Evolutionary conservation across 352 stramenopile genomes (phyloP), one percentile per base, ranked within the genome.

Genomic region (Phytophthora multivora): DNA sequence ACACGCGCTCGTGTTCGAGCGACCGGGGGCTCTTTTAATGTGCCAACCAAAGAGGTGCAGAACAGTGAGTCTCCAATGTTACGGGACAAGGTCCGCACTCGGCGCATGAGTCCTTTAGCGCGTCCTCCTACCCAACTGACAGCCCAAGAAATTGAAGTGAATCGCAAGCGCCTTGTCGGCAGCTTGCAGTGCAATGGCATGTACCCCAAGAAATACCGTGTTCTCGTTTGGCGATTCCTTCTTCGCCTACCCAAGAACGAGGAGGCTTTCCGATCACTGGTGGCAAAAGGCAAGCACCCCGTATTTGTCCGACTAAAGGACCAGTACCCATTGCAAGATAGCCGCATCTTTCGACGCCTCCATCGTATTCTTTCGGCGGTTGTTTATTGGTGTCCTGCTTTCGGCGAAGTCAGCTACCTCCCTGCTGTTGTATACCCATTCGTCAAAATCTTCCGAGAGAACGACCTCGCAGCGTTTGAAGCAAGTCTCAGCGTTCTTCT

Each of bases 381-480:
- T 35, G 86, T 87, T n/a, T 90, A 88, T 61, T 98, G 91, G 90
- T 97, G 89, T 43, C 89, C 92, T 18, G 86, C 90, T n/a, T 95
- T 97, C 51, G 85, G 84, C 26, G 89, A 97, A 74, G 70, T 89
- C 30, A 76, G 69, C 25, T 97, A 91, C 19, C 63, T 97, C 13
- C 87, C 91, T 16, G 82, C 82, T 13, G 25, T 96, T 15, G 89
- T 93, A 36, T 97, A 96, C 65, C 90, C 91, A 16, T 97, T 97
- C 57, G 71, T 97, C 48, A 91, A 92, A 46, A 77, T 95, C 11
- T 96, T 93, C 50, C 76, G 72, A 0, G 77, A 90, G 35, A 95
- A 97, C 45, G 90, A 97, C 25, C 57, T 98, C 18, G 89, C 87
- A 8, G 90, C 89, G 18, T 98, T 97, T 59, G 92, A 98, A 80